Percentiles rank a stretch among this genome's conserved stretches.
These are phyloP conservation scores for Pythium periplocum DNA, from an alignment of 352 stramenopile species.

Conservation along the genomic window DNA sequence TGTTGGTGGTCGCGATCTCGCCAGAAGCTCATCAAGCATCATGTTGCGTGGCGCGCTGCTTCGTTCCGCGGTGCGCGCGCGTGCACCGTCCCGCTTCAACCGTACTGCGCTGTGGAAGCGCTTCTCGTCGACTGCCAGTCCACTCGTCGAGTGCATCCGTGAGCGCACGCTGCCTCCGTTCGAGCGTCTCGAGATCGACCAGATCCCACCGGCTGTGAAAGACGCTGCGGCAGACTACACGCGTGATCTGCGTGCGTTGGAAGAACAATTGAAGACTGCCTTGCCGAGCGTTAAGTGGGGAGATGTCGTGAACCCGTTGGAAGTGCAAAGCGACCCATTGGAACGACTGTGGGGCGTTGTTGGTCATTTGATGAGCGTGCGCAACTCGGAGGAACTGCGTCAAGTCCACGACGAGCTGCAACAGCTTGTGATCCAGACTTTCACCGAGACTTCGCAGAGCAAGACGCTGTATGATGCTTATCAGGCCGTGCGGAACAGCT, in stretches of 20 bases:
- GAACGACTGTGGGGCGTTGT: constrained; percentile 94
- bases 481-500: constrained; percentile 61
- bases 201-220: constrained; percentile 60
- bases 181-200: constrained; percentile 44
- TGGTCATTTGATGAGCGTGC: constrained; percentile 95
- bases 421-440: constrained; percentile 91
- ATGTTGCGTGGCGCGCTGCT: too few species aligned
- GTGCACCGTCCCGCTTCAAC: not conserved
- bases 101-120: not conserved
- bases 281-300: constrained; percentile 55
- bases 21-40: too few species aligned
- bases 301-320: constrained; percentile 89
- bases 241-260: constrained; percentile 40
- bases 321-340: constrained; percentile 90
- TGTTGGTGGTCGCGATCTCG: too few species aligned
- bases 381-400: constrained; percentile 93
- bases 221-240: constrained; percentile 44
- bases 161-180: constrained; percentile 66
- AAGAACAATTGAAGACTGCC: constrained; percentile 24
- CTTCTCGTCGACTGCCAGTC: constrained; percentile 25
- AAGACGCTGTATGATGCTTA: constrained; percentile 91
- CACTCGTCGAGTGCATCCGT: constrained; percentile 49
- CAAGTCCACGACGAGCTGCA: constrained; percentile 91
- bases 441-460: constrained; percentile 91
- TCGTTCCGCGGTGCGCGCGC: too few species aligned